Evolutionary conservation across 2,329 filamentous ascomycete species (phyloP).

Genomic region (Colletotrichum kahawae): DNA sequence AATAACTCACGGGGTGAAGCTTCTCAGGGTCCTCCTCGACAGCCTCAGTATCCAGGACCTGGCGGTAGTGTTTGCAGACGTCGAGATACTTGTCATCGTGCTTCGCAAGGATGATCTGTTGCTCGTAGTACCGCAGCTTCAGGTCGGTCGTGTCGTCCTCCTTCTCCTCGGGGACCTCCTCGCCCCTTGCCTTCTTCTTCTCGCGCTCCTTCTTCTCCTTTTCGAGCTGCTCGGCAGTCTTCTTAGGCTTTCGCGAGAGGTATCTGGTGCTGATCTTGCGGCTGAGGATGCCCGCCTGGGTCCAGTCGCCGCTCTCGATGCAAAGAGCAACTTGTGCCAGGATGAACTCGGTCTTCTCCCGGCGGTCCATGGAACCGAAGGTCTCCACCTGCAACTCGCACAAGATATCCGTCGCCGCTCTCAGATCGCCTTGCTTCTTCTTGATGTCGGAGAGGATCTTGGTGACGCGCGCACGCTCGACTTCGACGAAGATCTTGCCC

Average conservation of each 20-base stretch:
- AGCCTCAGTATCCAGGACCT: constrained; percentile 94
- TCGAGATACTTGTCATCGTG: constrained; percentile 98
- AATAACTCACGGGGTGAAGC: constrained; percentile 75
- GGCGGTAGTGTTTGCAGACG: constrained; percentile 96
- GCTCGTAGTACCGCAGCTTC: constrained; percentile 95
- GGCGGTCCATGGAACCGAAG: constrained; percentile 95
- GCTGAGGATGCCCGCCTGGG: constrained; percentile 89
- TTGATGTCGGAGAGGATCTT: constrained; percentile 97
- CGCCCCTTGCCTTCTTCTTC: constrained; percentile 80
- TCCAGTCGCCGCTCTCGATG: constrained; percentile 96
- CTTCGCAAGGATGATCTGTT: constrained; percentile 94
- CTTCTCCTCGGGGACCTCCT: constrained; percentile 78
- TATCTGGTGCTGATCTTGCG: constrained; percentile 98
- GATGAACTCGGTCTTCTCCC: constrained; percentile 99
- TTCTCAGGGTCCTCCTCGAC: constrained; percentile 89
- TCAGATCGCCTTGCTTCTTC: constrained; percentile 91
- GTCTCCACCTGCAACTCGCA: constrained; percentile 99
- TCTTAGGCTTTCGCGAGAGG: constrained; percentile 88
- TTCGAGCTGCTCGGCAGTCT: constrained; percentile 85
- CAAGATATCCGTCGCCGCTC: constrained; percentile 87
- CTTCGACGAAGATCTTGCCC: constrained; percentile 99
- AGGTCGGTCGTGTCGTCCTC: constrained; percentile 94
- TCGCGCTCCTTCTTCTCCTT: constrained; percentile 90
- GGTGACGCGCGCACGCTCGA: constrained; percentile 94
- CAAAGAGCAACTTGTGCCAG: constrained; percentile 92